These are phyloP conservation scores for Coemansia sp. DNA, from an alignment of 192 early-diverging fungal genomes.

Conservation along the genomic window DNA sequence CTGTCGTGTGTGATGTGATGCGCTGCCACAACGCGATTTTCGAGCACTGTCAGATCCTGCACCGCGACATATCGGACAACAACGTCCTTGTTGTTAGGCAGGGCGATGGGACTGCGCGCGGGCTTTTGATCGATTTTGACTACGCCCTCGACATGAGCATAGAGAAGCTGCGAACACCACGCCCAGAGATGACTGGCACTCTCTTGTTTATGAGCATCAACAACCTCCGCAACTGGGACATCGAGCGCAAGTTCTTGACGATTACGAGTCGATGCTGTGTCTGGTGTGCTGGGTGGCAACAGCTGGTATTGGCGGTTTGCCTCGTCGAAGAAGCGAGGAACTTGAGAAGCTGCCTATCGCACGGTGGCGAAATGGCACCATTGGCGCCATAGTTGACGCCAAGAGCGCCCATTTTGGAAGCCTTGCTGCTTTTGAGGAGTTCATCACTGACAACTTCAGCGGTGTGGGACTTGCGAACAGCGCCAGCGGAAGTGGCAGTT, in stretches of 20 bases:
- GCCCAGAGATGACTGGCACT: conserved; percentile 5
- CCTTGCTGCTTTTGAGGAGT: neutral
- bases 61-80: conserved; percentile 25
- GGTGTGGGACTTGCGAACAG: too few relatives aligned
- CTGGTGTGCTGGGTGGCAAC: neutral
- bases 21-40: conserved; percentile 13
- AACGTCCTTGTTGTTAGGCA: conserved; percentile 19
- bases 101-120: neutral
- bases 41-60: conserved; percentile 16
- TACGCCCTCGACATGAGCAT: neutral
- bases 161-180: neutral
- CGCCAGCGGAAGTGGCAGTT: too few relatives aligned
- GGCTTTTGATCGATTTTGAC: conserved; percentile 35
- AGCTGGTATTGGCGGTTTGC: neutral
- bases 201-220: conserved; percentile 30
- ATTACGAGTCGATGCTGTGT: conserved; percentile 10
- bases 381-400: neutral
- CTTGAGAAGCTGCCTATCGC: neutral
- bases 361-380: neutral
- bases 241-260: neutral
- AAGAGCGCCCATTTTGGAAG: neutral
- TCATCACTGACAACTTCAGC: neutral
- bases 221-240: conserved; percentile 4
- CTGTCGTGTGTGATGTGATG: conserved; percentile 29
- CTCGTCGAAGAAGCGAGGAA: neutral